A percentile compares a stretch with the other conserved stretches of the same genome.
These are phyloP conservation scores for Tetrahymena borealis DNA, from an alignment of 73 alveolate species.

Conservation along the genomic window DNA sequence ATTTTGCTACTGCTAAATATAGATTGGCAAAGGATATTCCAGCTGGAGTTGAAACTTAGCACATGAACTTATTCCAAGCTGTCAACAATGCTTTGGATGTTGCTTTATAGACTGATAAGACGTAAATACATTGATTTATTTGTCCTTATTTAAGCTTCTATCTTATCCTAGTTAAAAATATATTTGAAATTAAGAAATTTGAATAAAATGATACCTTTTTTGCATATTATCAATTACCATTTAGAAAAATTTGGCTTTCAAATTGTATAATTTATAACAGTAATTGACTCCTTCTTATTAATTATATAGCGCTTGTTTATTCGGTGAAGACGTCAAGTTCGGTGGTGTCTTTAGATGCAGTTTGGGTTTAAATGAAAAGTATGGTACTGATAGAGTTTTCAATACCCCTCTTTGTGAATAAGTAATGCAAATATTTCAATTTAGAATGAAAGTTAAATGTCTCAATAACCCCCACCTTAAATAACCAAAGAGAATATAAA, in stretches of 20 bases:
- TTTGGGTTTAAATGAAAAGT: constrained; percentile 76
- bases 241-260: too few species aligned
- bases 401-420: constrained; percentile 88
- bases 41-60: constrained; percentile 10
- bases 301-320: constrained; percentile 39
- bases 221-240: too few species aligned
- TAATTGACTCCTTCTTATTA: neutral
- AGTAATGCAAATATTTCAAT: neutral
- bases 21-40: constrained; percentile 25
- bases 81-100: constrained; percentile 70
- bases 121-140: neutral
- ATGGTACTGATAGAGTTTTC: constrained; percentile 83
- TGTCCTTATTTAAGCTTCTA: too few species aligned
- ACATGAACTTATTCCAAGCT: constrained; percentile 61
- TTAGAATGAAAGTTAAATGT: neutral
- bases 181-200: too few species aligned
- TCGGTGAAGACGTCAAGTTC: constrained; percentile 94
- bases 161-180: too few species aligned
- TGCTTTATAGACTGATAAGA: constrained; percentile 56
- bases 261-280: too few species aligned
- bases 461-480: neutral
- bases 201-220: too few species aligned
- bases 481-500: neutral
- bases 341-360: constrained; percentile 96
- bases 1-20: constrained; percentile 23